Evolutionary conservation across 1,284 basidiomycete species (phyloP).

Genomic region (Tremellales sp.): DNA sequence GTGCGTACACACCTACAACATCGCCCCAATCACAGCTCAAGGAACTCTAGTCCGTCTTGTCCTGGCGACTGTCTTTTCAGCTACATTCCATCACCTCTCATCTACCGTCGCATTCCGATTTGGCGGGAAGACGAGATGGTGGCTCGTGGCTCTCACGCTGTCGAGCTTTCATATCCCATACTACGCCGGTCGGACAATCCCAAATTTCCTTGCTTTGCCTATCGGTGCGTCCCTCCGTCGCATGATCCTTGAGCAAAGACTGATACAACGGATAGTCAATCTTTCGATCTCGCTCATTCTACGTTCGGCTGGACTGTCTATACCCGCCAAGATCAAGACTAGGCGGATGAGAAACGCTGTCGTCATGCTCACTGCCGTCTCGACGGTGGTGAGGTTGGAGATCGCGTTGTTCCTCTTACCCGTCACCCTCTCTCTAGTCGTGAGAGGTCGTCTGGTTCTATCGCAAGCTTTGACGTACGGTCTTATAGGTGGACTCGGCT

Average conservation of each 20-base stretch:
- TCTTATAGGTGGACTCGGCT: slow-evolving; percentile 55
- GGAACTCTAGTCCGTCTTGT: slow-evolving; percentile 62
- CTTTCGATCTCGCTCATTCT: slow-evolving; percentile 24
- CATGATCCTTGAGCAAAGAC: neutral
- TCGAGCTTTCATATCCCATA: slow-evolving; percentile 89
- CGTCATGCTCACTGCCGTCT: slow-evolving; percentile 59
- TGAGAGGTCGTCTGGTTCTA: slow-evolving; percentile 52
- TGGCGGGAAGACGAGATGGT: slow-evolving; percentile 56
- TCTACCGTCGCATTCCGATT: slow-evolving; percentile 62
- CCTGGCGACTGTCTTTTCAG: slow-evolving; percentile 64
- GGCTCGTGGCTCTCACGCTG: slow-evolving; percentile 66
- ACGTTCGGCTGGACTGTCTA: slow-evolving; percentile 1
- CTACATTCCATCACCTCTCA: slow-evolving; percentile 63
- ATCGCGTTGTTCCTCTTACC: slow-evolving; percentile 64
- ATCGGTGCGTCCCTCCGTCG: slow-evolving; percentile 56
- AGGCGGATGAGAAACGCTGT: slow-evolving; percentile 36
- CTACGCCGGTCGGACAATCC: slow-evolving; percentile 87
- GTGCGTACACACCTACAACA: slow-evolving; percentile 49
- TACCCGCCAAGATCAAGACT: slow-evolving; percentile 5
- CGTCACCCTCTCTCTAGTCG: slow-evolving; percentile 58
- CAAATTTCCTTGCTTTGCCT: slow-evolving; percentile 87
- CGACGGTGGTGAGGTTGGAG: slow-evolving; percentile 78
- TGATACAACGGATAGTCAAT: slow-evolving; percentile 19
- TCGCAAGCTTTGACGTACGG: slow-evolving; percentile 56
- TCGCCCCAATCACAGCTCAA: neutral